Evolutionary conservation across 106 monocot genomes (phyloP).

Genomic region (Cymbidium sinense): DNA sequence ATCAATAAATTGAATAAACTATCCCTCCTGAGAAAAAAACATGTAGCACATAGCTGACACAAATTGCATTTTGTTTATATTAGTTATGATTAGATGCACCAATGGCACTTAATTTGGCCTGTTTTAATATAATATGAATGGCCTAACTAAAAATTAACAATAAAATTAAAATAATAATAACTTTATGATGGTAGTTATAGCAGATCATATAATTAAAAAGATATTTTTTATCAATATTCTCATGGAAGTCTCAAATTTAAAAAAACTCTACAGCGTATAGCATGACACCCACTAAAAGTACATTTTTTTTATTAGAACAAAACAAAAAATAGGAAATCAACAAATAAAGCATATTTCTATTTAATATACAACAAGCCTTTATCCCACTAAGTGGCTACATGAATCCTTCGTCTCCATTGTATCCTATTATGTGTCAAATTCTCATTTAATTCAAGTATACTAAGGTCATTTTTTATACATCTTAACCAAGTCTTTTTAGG

Average conservation of each 20-base stretch:
- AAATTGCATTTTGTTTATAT: background rate
- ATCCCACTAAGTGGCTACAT: no score
- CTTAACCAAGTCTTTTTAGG: no score
- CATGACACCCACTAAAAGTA: background rate
- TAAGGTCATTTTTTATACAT: no score
- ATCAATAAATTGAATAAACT: background rate
- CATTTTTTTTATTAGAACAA: background rate
- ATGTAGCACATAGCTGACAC: background rate
- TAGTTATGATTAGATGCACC: background rate
- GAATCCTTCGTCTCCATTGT: no score
- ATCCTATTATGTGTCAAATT: no score
- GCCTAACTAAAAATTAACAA: background rate
- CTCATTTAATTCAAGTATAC: no score
- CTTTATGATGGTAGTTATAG: background rate
- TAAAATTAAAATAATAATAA: background rate
- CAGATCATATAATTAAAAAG: background rate
- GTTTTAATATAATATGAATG: background rate
- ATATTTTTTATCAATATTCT: background rate
- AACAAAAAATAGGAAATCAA: background rate
- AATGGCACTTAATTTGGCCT: background rate
- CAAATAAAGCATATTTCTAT: background rate
- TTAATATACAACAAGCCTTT: no score
- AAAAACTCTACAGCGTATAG: background rate
- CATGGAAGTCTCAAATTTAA: background rate
- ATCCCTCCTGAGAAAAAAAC: background rate